These are phyloP conservation scores for Monosporascus sp. DNA, from an alignment of 2,329 filamentous ascomycete genomes.

Conservation along the genomic window DNA sequence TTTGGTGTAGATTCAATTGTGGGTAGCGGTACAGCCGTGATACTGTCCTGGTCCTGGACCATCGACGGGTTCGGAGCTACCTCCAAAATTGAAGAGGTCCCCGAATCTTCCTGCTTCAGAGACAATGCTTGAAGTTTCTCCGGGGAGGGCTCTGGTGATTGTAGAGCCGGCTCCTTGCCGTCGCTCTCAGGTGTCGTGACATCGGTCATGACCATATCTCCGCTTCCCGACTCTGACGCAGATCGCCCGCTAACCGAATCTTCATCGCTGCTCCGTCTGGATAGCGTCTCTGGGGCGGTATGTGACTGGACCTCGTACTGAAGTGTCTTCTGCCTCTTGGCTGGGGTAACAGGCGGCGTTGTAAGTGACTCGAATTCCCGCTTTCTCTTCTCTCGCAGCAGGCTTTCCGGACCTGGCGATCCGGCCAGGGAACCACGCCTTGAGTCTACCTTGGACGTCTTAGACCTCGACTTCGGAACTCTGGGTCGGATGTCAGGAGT, in stretches of 20 bases:
- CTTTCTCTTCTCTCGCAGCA: conserved; percentile 35
- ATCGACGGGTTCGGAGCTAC: conserved; percentile 13
- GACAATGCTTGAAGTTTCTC: conserved; percentile 20
- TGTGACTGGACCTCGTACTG: conserved; percentile 26
- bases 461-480: conserved; percentile 37
- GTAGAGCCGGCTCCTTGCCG: conserved; percentile 32
- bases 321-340: conserved; percentile 42
- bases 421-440: conserved; percentile 31
- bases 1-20: conserved; percentile 13
- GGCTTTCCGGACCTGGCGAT: conserved; percentile 25
- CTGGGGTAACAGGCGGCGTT: conserved; percentile 52
- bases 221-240: conserved; percentile 28
- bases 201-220: conserved; percentile 34
- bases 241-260: conserved; percentile 24
- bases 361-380: conserved; percentile 39
- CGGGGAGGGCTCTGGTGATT: conserved; percentile 30
- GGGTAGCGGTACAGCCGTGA: conserved; percentile 14
- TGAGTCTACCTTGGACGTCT: conserved; percentile 28
- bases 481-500: conserved; percentile 52
- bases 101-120: conserved; percentile 30
- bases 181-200: conserved; percentile 48
- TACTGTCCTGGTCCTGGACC: conserved; percentile 8
- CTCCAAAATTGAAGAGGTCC: conserved; percentile 16
- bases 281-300: conserved; percentile 24
- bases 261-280: conserved; percentile 34